Conservation (phyloP, 495 filamentous ascomycete species). For the Schizothecium vesticola region DNA sequence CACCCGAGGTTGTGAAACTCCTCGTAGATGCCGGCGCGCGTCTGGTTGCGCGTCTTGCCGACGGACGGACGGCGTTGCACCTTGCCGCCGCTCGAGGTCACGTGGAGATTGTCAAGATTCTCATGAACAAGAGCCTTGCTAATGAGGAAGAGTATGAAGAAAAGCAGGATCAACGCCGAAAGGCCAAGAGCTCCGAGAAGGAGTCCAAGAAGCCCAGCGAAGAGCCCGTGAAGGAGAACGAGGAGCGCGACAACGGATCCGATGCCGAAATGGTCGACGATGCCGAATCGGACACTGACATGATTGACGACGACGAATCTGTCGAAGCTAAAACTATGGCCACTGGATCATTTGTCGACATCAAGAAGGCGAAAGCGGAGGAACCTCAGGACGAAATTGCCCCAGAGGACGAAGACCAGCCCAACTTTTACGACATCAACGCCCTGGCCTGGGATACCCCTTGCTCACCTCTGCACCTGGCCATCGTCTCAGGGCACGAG, state of each 20-base stretch:
- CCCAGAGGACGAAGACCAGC: constrained; percentile 58
- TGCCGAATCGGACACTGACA: constrained; percentile 25
- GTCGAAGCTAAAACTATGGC: constrained; percentile 45
- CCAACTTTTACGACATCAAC: constrained; percentile 75
- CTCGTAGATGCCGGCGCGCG: constrained; percentile 70
- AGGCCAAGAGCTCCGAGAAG: constrained; percentile 22
- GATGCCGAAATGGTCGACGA: constrained; percentile 11
- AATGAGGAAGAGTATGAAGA: constrained; percentile 65
- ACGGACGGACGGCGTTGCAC: constrained; percentile 75
- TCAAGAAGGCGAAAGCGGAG: constrained; percentile 40
- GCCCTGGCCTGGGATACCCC: constrained; percentile 68
- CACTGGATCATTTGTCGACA: constrained; percentile 64
- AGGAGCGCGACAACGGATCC: constrained; percentile 2
- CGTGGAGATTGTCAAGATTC: constrained; percentile 60
- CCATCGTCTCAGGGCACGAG: constrained; percentile 64
- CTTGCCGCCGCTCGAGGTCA: constrained; percentile 65
- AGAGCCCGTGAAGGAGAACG: constrained; percentile 1
- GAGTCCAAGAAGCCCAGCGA: constrained; percentile 7
- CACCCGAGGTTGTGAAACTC: constrained; percentile 60
- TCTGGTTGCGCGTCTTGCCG: constrained; percentile 63
- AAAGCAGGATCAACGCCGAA: constrained; percentile 47
- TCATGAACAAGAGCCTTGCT: constrained; percentile 61
- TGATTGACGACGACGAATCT: constrained; percentile 38
- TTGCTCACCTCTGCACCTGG: constrained; percentile 67
- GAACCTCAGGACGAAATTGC: constrained; percentile 27